Percentiles rank a stretch among this genome's conserved stretches.
Conservation (phyloP, 2,329 filamentous ascomycete genomes). For the Alternaria gansuensis region DNA sequence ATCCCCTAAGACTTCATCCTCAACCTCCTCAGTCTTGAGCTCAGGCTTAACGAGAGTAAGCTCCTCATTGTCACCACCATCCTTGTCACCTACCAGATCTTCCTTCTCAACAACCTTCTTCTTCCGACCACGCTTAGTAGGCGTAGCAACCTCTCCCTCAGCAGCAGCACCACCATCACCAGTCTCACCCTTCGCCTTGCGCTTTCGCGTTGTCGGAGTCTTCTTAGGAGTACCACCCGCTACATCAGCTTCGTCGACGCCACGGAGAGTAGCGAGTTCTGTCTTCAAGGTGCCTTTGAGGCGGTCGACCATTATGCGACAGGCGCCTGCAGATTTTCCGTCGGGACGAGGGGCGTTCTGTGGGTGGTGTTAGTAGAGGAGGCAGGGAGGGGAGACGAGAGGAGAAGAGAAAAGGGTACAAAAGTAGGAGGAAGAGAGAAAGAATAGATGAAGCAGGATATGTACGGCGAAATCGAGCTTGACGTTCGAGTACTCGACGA, state of each 20-base stretch:
- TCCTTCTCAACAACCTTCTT: conserved; percentile 12
- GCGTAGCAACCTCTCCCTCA: conserved; percentile 4
- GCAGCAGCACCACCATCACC: not conserved
- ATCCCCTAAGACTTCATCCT: not conserved
- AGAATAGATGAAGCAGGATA: not conserved
- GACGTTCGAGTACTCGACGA: conserved; percentile 25
- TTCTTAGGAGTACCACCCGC: conserved; percentile 19
- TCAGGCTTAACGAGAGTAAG: conserved; percentile 12
- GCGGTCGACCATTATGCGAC: conserved; percentile 31
- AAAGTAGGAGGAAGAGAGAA: not conserved
- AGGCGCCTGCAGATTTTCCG: conserved; percentile 30
- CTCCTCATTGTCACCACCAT: conserved; percentile 10
- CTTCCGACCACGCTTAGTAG: conserved; percentile 15
- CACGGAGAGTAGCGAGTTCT: conserved; percentile 29
- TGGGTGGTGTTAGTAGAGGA: not conserved
- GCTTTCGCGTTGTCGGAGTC: conserved; percentile 26
- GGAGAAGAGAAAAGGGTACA: not conserved
- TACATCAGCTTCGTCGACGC: conserved; percentile 4
- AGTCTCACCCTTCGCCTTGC: conserved; percentile 23
- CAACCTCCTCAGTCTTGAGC: conserved; percentile 1
- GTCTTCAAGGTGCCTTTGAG: conserved; percentile 30
- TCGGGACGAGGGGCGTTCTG: conserved; percentile 33
- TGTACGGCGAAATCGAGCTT: conserved; percentile 32
- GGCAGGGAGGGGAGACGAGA: not conserved
- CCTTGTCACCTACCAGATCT: not conserved